Evolutionary conservation across 176 grass and related monocot species (phyloP).

Genomic region (Olyra latifolia): DNA sequence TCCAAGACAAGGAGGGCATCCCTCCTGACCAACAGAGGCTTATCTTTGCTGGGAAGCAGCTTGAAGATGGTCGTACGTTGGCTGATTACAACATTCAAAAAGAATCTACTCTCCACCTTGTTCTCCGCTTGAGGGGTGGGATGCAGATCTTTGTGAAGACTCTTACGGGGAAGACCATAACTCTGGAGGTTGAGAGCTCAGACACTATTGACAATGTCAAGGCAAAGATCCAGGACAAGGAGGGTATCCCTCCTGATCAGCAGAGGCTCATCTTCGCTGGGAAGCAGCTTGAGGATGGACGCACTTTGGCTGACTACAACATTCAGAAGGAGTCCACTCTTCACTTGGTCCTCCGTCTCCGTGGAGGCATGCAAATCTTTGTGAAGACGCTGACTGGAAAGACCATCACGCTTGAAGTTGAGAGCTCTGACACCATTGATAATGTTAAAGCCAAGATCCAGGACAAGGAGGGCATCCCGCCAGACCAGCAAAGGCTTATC

Average conservation of each 20-base stretch:
- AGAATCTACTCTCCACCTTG: constrained; percentile 56
- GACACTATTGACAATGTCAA: constrained; percentile 37
- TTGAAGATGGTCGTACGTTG: constrained; percentile 42
- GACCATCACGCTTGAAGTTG: constrained; percentile 33
- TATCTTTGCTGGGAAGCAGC: constrained; percentile 37
- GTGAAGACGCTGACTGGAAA: constrained; percentile 31
- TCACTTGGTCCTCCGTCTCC: background rate
- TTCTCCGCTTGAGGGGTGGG: background rate
- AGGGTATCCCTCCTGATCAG: constrained; percentile 34
- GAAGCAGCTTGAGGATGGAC: constrained; percentile 27
- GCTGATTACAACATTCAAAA: constrained; percentile 69
- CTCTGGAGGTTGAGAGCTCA: constrained; percentile 37
- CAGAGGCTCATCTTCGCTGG: constrained; percentile 32
- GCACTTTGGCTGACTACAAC: constrained; percentile 30
- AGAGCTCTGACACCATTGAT: constrained; percentile 36
- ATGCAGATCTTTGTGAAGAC: constrained; percentile 50
- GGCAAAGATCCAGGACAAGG: constrained; percentile 37
- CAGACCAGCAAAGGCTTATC: constrained; percentile 32
- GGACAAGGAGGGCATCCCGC: constrained; percentile 31
- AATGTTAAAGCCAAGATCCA: constrained; percentile 33
- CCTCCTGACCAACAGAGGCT: constrained; percentile 45
- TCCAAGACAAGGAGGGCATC: constrained; percentile 67
- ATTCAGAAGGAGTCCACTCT: constrained; percentile 39
- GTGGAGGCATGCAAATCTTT: constrained; percentile 37
- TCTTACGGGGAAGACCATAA: constrained; percentile 31